Evolutionary conservation across 148 eudicot species (phyloP).

Genomic region (Heliosperma pusillum): DNA sequence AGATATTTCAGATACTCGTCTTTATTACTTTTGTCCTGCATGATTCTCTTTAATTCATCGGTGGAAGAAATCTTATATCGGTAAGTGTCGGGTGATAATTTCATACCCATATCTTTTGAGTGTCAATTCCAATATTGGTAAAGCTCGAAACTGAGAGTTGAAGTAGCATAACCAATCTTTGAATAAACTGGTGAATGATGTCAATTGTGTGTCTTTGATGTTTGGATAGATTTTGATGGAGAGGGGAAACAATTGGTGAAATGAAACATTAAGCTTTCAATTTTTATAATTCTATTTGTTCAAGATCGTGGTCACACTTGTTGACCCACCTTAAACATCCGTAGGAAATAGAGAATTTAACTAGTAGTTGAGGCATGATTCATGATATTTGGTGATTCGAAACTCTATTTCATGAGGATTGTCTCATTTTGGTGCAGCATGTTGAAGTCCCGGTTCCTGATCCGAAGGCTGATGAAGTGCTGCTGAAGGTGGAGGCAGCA

Average conservation of each 20-base stretch:
- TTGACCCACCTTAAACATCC: background rate
- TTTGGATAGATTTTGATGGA: too few relatives aligned
- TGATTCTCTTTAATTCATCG: too few relatives aligned
- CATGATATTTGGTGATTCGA: background rate
- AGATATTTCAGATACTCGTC: background rate
- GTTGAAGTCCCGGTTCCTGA: constrained; percentile 68
- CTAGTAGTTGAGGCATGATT: background rate
- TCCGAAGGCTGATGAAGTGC: constrained; percentile 57
- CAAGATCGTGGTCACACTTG: background rate
- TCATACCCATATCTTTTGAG: too few relatives aligned
- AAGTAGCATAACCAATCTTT: too few relatives aligned
- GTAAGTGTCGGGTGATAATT: too few relatives aligned
- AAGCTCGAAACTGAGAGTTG: too few relatives aligned
- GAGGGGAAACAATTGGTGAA: background rate
- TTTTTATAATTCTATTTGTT: background rate
- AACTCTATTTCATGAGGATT: background rate
- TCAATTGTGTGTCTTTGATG: too few relatives aligned
- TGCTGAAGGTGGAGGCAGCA: constrained; percentile 71
- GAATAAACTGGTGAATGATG: too few relatives aligned
- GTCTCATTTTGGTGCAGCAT: constrained; percentile 46
- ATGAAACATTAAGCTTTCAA: background rate
- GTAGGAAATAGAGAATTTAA: background rate
- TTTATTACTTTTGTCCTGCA: too few relatives aligned
- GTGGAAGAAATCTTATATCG: too few relatives aligned
- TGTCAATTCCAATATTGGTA: too few relatives aligned